phyloP scores from a whole-genome alignment of 2,329 filamentous ascomycete genomes.

The Fusarium neocosmosporiellum region DNA sequence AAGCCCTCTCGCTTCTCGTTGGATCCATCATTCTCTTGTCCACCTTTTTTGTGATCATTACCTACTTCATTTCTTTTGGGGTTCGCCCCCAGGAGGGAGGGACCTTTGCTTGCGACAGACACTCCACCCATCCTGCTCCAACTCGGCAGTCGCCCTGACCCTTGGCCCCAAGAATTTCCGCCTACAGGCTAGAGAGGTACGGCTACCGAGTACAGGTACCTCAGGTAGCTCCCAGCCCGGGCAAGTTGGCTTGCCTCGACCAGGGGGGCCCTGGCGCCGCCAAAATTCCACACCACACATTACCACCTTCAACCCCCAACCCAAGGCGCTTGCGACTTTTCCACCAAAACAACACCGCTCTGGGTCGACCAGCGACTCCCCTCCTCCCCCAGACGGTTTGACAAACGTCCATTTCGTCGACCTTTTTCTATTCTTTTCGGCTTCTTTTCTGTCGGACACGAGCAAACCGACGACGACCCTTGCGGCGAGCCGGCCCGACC shows the following conservation, averaged over 20 bases:
- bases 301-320: slow-evolving; percentile 43
- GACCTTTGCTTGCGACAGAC: slow-evolving; percentile 7
- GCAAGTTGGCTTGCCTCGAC: slow-evolving; percentile 19
- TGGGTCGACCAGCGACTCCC: slow-evolving; percentile 35
- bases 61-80: slow-evolving; percentile 11
- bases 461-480: slow-evolving; percentile 15
- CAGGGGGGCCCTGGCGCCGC: slow-evolving; percentile 39
- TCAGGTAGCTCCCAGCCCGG: slow-evolving; percentile 8
- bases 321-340: slow-evolving; percentile 44
- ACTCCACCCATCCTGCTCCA: slow-evolving; percentile 34
- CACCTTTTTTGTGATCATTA: slow-evolving; percentile 4
- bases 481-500: slow-evolving; percentile 3
- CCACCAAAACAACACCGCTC: slow-evolving; percentile 45
- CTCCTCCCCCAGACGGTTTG: slow-evolving; percentile 16
- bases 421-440: not conserved
- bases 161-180: slow-evolving; percentile 39
- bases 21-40: not conserved
- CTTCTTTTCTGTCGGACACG: slow-evolving; percentile 8
- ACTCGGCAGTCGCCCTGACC: slow-evolving; percentile 45
- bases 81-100: not conserved
- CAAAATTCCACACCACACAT: slow-evolving; percentile 42
- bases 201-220: slow-evolving; percentile 27
- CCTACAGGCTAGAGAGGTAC: slow-evolving; percentile 25
- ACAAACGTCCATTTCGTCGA: slow-evolving; percentile 26
- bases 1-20: not conserved